Evolutionary conservation across 2,329 filamentous ascomycete genomes (phyloP).

Genomic region (Diaporthe ampelina): DNA sequence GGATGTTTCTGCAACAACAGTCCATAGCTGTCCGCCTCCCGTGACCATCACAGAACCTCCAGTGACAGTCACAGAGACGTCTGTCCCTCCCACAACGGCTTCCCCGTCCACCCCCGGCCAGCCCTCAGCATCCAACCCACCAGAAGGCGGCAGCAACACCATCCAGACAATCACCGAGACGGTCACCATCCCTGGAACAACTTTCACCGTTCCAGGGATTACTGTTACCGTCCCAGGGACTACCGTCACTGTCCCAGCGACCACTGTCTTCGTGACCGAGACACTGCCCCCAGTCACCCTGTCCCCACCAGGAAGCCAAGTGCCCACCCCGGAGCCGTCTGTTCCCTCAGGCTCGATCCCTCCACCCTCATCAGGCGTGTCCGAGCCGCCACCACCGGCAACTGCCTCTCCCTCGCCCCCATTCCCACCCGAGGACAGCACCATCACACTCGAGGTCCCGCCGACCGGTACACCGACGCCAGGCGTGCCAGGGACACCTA

Average conservation of each 20-base stretch:
- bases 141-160: not conserved
- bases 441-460: not conserved
- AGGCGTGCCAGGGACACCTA: not conserved
- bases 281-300: conserved; percentile 1
- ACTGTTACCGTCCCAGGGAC: conserved; percentile 4
- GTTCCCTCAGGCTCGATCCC: not conserved
- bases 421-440: not conserved
- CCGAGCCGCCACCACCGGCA: not conserved
- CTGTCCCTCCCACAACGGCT: not conserved
- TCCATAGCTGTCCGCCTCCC: not conserved
- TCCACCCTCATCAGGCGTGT: not conserved
- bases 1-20: not conserved
- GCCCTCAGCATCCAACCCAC: not conserved
- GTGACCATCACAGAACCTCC: conserved; percentile 13
- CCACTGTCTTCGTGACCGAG: conserved; percentile 7
- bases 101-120: conserved; percentile 10
- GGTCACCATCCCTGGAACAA: not conserved
- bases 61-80: conserved; percentile 2
- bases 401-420: not conserved
- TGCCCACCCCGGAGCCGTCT: conserved; percentile 10
- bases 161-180: conserved; percentile 9
- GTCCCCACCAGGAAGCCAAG: not conserved
- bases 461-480: not conserved
- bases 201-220: conserved; percentile 5
- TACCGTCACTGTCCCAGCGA: conserved; percentile 3